Base-by-base conservation (phyloP, 805 yeast species). In the Diddensiella transvaalensis region DNA sequence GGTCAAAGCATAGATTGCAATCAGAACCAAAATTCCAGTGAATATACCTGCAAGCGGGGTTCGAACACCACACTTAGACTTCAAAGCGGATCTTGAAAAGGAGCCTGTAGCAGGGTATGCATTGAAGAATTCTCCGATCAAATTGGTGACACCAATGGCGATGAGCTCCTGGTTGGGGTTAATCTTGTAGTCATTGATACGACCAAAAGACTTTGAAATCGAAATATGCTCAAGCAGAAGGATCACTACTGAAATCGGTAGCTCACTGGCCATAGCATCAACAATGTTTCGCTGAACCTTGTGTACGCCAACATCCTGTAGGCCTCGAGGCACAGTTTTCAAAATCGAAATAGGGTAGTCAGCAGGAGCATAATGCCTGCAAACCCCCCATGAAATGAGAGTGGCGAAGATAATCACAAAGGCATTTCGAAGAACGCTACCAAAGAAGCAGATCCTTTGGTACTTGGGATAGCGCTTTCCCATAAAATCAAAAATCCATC, bases 21-120 rank as follows among this genome's bases (percentile, higher is more conserved):
- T 71, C 53, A 90, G 69, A 22, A 90, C 97, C 68, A 91, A 89
- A 40, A 78, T 79, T 63, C 96, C 97, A 10, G 96, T 86, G 67
- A 82, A 85, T 37, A 88, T 75, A 70, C 96, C 96, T 40, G 96
- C 95, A 52, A 90, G 72, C 30, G 97, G 97, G 18, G 97, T 90
- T 63, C 89, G 79, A 40, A 90, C 97, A 64, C 96, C 95, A 76
- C 96, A 90, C 69, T 90, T 90, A 44, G 95, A 83, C 70, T 91
- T 90, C 60, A 90, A 76, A 4, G 97, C 97, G 40, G 96, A 85
- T 73, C 97, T 83, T 17, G 95, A 86, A 67, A 90, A 90, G 1
- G 97, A 90, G 40, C 97, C 97, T 3, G 97, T 90, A 4, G 96
- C 89, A 5, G 97, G 97, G 66, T 90, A 90, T 4, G 97, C 96